Conservation (phyloP, 305 asterid species). For the Solanum hybrid region DNA sequence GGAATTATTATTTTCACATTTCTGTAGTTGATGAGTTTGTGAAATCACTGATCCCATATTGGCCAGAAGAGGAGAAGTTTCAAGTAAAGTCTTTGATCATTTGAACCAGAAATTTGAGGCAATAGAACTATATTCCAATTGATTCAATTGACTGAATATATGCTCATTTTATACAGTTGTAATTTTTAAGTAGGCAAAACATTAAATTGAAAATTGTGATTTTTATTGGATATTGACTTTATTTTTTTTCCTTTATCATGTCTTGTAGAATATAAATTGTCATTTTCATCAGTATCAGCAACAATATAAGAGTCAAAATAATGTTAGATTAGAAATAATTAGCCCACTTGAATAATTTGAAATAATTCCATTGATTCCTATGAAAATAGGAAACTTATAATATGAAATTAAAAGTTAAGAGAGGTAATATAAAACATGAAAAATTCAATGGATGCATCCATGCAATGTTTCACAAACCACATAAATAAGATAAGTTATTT, state of each 20-base stretch:
- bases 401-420: not conserved
- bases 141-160: not conserved
- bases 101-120: not conserved
- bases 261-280: not conserved
- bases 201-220: not conserved
- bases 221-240: not conserved
- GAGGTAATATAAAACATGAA: not conserved
- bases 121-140: not conserved
- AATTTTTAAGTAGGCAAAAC: not conserved
- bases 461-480: not conserved
- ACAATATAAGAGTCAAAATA: not conserved
- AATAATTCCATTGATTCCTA: too few relatives aligned
- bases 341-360: too few relatives aligned
- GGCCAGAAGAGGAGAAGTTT: constrained; percentile 10
- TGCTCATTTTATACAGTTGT: not conserved
- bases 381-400: too few relatives aligned
- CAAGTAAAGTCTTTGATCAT: not conserved
- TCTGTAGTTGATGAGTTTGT: constrained; percentile 17
- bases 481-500: not conserved
- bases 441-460: not conserved
- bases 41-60: constrained; percentile 14
- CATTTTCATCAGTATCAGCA: not conserved
- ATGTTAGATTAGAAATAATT: too few relatives aligned
- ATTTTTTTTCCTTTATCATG: not conserved
- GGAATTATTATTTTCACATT: not conserved